Base-by-base conservation (phyloP, 164 flowering plant species). In the Umbellularia californica region DNA sequence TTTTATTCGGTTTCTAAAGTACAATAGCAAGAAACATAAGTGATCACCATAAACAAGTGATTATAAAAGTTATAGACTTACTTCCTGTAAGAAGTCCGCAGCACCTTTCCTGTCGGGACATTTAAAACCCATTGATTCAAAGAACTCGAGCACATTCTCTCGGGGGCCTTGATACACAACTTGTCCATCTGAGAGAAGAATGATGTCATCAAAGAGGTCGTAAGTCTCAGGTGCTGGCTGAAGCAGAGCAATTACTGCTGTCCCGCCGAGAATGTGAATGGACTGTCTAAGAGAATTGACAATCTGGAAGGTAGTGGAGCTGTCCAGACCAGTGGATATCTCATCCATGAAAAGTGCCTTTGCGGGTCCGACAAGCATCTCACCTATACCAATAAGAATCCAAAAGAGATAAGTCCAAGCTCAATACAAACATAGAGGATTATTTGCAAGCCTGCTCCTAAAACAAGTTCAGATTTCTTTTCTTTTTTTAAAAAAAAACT, bases 201-300 rank as follows among this genome's bases (percentile, higher is more conserved):
- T 81, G 58, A 92, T 86, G 75, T 90, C 97, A 75, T 90, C 93
- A 58, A 92, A 92, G 23, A 91, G 88, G 63, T 89, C 77, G 33
- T 84, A 92, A 19, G 91, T 89, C 81, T 92, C 97, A 1, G 93
- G 97, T 6, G 97, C 90, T 9, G 97, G 97, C 78, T 90, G 97
- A 35, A 92, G 86, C 68, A 92, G 91, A 12, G 97, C 88, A 52
- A 92, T 88, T 51, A 92, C 17, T 17, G 89, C 88, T 4, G 92
- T 90, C 70, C 86, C 89, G 13, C 85, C 72, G 22, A 89, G 80
- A 63, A 89, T 81, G 78, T 89, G 94, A 58, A 88, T 79, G 5
- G 73, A 65, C 68, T 92, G 89, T 78, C 76, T 77, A 1, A 92
- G 50, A 27, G 86, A 84, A 64, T 89, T 89, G 76, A 90, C 89